phyloP scores from a whole-genome alignment of 2,329 filamentous ascomycete species.

The Cladosporium velox region DNA sequence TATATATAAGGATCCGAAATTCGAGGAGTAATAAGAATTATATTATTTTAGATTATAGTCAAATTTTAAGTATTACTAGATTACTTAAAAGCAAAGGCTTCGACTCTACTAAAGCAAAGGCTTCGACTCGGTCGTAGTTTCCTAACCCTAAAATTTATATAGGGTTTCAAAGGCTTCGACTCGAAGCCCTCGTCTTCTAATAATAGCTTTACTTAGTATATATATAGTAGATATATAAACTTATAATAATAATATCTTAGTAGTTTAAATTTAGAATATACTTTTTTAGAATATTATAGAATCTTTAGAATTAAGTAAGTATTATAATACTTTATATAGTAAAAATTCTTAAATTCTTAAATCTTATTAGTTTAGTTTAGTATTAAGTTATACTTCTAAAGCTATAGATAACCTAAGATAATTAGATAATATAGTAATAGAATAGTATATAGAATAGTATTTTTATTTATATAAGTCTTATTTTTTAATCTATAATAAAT shows the following conservation, averaged over 20 bases:
- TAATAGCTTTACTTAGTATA: no score
- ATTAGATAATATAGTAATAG: not conserved
- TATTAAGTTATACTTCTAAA: not conserved
- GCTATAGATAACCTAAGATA: not conserved
- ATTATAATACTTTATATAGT: not conserved
- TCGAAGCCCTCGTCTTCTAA: no score
- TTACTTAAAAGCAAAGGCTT: no score
- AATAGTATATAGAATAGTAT: not conserved
- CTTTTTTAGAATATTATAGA: not conserved
- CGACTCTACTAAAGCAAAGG: no score
- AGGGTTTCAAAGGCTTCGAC: no score
- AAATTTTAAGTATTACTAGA: no score
- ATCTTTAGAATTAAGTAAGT: not conserved
- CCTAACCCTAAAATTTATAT: no score
- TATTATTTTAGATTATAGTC: no score
- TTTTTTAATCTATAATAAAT: not conserved
- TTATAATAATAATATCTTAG: not conserved
- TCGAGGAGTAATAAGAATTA: no score
- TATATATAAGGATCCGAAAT: no score
- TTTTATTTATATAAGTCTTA: not conserved
- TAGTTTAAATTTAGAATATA: not conserved
- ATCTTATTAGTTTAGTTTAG: not conserved
- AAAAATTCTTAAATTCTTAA: not conserved
- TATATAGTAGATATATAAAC: no score
- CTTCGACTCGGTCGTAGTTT: no score